Base-by-base conservation (phyloP, 2,329 filamentous ascomycete genomes). In the Grosmannia penicillata region DNA sequence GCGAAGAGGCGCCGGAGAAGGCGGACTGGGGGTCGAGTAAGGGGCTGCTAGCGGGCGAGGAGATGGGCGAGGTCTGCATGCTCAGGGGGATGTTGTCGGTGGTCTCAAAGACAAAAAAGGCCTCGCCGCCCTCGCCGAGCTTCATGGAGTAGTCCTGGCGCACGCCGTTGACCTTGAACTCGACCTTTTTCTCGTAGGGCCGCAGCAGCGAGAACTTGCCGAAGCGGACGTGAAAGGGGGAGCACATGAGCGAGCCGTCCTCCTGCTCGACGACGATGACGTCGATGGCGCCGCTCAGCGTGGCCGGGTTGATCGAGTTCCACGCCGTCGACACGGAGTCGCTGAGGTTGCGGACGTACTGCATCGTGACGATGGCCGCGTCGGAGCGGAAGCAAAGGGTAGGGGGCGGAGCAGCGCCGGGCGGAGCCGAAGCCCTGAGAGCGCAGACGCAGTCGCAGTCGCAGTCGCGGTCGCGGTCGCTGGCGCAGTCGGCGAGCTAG, bases 281-380 rank as follows among this genome's bases (percentile, higher is more conserved):
- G 69, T 98, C 91, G 63, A 98, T 96, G 54, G 91, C 91, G 54
- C 91, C 91, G 63, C 85, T 94, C 41, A 98, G 74, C 11, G 91
- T 98, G 32, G 91, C 86, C 36, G 91, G 91, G 60, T 98, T 98
- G 69, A 98, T 93, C 21, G 87, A 95, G 62, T 98, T 98, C 91
- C 91, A 98, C 59, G 91, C 89, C 64, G 91, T 95, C 51, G 87
- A 93, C 52, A 98, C 89, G 37, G 86, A 93, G 57, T 87, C 87
- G 60, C 85, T 91, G 51, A 96, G 75, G 54, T 87, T 93, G 50
- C 91, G 76, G 49, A 96, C 87, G 82, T 96, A 96, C 70, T 96
- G 87, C 91, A 96, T 96, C 45, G 58, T 66, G 26, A 28, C 26
- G 11, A 28, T 4, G 7, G 26, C 13, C 26, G 13, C 2, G 10